These are phyloP conservation scores for Penicillium sp. DNA, from an alignment of 2,329 filamentous ascomycete species.

Conservation along the genomic window DNA sequence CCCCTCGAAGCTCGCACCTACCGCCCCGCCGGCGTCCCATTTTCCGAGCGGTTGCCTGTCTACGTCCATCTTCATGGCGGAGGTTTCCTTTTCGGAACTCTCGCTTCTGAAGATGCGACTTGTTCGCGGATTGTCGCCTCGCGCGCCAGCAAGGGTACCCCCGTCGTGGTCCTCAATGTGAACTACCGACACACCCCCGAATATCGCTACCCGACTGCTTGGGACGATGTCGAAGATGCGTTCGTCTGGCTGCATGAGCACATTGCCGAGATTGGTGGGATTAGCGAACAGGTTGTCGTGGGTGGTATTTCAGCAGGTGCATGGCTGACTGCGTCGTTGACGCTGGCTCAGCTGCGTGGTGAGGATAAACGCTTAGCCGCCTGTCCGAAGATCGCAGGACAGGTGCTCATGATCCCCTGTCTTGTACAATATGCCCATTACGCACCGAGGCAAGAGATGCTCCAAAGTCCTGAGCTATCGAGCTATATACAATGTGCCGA, in stretches of 20 bases:
- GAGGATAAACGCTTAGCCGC: slow-evolving; percentile 17
- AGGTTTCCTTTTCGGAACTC: slow-evolving; percentile 57
- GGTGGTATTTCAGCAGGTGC: slow-evolving; percentile 54
- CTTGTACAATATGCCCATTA: slow-evolving; percentile 42
- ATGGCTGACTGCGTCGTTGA: slow-evolving; percentile 46
- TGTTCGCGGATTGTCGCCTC: slow-evolving; percentile 50
- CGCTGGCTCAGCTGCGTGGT: slow-evolving; percentile 40
- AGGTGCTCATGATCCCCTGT: slow-evolving; percentile 53
- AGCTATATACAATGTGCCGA: slow-evolving; percentile 49
- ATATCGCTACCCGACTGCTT: slow-evolving; percentile 52
- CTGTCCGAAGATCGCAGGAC: slow-evolving; percentile 46
- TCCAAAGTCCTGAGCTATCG: slow-evolving; percentile 43
- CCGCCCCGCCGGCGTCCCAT: slow-evolving; percentile 37
- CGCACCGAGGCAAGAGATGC: slow-evolving; percentile 33
- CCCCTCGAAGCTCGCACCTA: slow-evolving; percentile 50
- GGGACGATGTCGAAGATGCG: slow-evolving; percentile 54
- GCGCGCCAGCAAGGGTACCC: slow-evolving; percentile 20
- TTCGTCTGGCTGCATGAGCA: slow-evolving; percentile 56
- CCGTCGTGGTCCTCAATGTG: slow-evolving; percentile 52
- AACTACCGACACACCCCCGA: slow-evolving; percentile 62
- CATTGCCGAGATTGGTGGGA: slow-evolving; percentile 40
- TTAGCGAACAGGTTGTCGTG: slow-evolving; percentile 43
- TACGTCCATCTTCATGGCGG: slow-evolving; percentile 57
- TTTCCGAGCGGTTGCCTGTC: slow-evolving; percentile 44
- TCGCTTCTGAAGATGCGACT: slow-evolving; percentile 54